A percentile compares a stretch with the other conserved stretches of the same genome.
Conservation (phyloP, 31 red algal genomes). For the Asparagopsis taxiformis region DNA sequence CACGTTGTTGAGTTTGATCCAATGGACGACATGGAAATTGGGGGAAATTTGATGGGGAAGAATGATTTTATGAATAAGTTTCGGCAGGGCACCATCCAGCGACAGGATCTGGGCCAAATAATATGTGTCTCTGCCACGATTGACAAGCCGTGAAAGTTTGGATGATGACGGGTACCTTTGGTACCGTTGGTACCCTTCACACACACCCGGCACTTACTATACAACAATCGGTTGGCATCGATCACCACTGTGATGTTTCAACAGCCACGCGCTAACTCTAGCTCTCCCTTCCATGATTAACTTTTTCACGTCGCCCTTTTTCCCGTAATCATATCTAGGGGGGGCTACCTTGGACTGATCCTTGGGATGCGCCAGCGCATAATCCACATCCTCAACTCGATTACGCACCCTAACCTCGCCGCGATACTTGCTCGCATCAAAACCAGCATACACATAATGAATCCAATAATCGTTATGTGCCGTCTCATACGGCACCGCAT, state of each 20-base stretch:
- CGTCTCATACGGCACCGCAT: slow-evolving; percentile 73
- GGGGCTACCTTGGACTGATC: slow-evolving; percentile 45
- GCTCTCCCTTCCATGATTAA: slow-evolving; percentile 54
- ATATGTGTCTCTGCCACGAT: no score
- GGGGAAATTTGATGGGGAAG: no score
- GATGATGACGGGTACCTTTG: no score
- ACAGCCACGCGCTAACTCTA: slow-evolving; percentile 51
- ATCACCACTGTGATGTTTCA: slow-evolving; percentile 23
- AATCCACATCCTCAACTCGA: slow-evolving; percentile 67
- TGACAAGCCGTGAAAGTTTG: no score
- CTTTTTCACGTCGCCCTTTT: slow-evolving; percentile 46
- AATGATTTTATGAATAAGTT: no score
- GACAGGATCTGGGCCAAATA: no score
- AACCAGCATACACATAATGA: slow-evolving; percentile 59
- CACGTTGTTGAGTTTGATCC: no score
- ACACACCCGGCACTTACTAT: no score
- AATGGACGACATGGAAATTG: no score
- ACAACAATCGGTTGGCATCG: slow-evolving; percentile 25
- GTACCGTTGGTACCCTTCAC: no score
- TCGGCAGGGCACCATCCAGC: no score
- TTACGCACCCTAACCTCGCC: slow-evolving; percentile 68
- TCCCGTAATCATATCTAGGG: slow-evolving; percentile 67
- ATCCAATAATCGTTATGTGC: slow-evolving; percentile 90
- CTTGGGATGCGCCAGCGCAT: slow-evolving; percentile 64
- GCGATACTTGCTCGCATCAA: slow-evolving; percentile 55